Conservation (phyloP, 1,284 basidiomycete genomes). For the Cutaneotrichosporon cutaneum region DNA sequence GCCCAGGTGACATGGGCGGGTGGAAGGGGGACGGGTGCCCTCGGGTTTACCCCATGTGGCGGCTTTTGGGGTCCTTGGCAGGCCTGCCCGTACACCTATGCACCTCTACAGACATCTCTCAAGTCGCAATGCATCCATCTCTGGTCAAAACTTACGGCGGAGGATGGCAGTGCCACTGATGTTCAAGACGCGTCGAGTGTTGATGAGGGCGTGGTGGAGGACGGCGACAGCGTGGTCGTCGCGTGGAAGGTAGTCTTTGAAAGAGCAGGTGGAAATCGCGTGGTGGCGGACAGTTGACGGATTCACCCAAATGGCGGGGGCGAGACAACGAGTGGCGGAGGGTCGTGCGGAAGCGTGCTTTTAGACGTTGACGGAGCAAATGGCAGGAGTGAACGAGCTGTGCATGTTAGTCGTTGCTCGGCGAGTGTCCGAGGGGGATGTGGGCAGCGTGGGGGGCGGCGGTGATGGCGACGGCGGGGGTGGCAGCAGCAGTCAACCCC, state of each 20-base stretch:
- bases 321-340: neutral
- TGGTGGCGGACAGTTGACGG: neutral
- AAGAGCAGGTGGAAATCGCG: conserved; percentile 12
- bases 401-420: no score
- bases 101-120: neutral
- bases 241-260: conserved; percentile 17
- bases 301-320: neutral
- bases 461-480: neutral
- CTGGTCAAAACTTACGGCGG: neutral
- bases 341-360: neutral
- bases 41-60: conserved; percentile 1
- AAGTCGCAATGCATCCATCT: neutral
- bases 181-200: conserved; percentile 1
- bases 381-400: neutral
- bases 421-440: neutral
- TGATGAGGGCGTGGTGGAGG: conserved; percentile 5
- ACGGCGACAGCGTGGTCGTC: conserved; percentile 27
- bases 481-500: neutral
- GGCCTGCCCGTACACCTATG: neutral
- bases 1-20: neutral
- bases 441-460: neutral
- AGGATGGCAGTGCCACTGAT: conserved; percentile 2
- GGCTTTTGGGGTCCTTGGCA: neutral
- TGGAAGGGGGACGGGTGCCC: neutral
- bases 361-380: neutral